These are phyloP conservation scores for Arthrocladium fulminans DNA, from an alignment of 2,329 filamentous ascomycete species.

Conservation along the genomic window DNA sequence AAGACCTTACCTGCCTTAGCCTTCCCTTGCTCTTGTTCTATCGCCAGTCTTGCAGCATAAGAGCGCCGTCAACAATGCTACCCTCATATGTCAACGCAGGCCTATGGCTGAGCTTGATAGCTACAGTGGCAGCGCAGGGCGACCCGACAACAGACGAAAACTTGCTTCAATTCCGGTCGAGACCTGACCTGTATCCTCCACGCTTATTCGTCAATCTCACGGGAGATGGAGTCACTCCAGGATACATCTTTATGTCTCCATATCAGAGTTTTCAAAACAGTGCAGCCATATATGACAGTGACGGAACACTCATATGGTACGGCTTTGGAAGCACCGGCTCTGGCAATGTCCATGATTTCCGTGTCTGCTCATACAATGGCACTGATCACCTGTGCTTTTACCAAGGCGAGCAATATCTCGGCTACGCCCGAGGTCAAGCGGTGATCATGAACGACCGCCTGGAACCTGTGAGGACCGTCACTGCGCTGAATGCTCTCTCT, in stretches of 20 bases:
- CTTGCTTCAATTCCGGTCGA: conserved; percentile 20
- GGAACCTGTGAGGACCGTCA: conserved; percentile 40
- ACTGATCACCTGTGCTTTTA: conserved; percentile 45
- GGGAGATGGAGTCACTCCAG: conserved; percentile 31
- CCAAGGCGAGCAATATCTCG: conserved; percentile 43
- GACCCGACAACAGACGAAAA: conserved; percentile 2
- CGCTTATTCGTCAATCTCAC: conserved; percentile 26
- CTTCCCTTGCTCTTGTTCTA: not conserved
- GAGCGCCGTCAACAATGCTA: not conserved
- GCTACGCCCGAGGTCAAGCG: conserved; percentile 44
- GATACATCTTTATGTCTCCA: conserved; percentile 44
- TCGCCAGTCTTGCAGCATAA: not conserved
- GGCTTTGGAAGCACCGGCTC: conserved; percentile 42
- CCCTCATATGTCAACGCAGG: not conserved
- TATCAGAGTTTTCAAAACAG: conserved; percentile 42
- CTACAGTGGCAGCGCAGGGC: not conserved
- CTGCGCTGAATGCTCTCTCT: conserved; percentile 28
- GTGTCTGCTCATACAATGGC: conserved; percentile 42
- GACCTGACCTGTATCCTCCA: conserved; percentile 33
- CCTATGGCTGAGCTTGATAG: not conserved
- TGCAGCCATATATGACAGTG: conserved; percentile 45
- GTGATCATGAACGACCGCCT: conserved; percentile 46
- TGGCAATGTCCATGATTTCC: conserved; percentile 40
- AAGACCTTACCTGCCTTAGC: not conserved
- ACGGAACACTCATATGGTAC: conserved; percentile 44